phyloP scores from a whole-genome alignment of 306 rosid species.

The Senna siamea region DNA sequence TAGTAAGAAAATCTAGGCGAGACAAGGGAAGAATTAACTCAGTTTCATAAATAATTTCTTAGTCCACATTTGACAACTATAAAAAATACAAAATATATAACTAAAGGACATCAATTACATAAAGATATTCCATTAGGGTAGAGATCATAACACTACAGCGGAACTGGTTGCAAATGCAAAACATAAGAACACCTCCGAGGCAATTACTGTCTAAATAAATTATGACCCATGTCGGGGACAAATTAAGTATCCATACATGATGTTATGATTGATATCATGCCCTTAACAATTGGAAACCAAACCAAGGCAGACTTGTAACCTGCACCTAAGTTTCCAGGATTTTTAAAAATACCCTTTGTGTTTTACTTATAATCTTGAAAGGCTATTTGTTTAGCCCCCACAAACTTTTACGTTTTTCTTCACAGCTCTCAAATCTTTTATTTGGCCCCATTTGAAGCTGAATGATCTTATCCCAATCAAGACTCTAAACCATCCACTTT shows the following conservation, averaged over 20 bases:
- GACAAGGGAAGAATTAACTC: constrained; percentile 1
- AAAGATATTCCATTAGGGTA: constrained; percentile 1
- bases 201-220: background rate
- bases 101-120: background rate
- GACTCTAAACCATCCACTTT: background rate
- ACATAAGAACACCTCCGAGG: constrained; percentile 6
- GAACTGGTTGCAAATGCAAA: constrained; percentile 4
- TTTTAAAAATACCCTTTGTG: background rate
- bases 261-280: background rate
- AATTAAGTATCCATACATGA: background rate
- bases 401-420: too few relatives aligned
- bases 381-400: background rate
- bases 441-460: too few relatives aligned
- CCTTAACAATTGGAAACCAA: background rate
- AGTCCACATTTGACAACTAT: background rate
- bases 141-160: background rate
- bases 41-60: background rate
- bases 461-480: background rate
- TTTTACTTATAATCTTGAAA: background rate
- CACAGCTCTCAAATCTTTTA: too few relatives aligned
- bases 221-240: background rate
- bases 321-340: background rate
- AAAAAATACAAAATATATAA: background rate
- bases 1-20: background rate
- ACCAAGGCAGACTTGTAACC: background rate